Evolutionary conservation across 805 yeast species (phyloP).

Genomic region (Kuraishia ogatae): DNA sequence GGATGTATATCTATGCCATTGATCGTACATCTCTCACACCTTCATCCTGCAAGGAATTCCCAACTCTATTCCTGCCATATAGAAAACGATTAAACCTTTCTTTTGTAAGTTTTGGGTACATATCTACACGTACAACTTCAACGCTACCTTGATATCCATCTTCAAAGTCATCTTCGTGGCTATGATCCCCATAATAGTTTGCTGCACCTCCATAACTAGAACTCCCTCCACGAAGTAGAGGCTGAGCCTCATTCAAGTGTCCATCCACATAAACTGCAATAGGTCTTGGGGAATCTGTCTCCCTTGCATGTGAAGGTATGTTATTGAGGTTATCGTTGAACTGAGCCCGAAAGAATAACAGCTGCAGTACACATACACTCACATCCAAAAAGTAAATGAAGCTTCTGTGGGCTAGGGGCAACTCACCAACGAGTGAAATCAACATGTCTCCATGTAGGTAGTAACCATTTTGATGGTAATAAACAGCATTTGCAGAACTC

Average conservation of each 20-base stretch:
- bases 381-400: slow-evolving; percentile 5
- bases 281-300: not conserved
- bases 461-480: not conserved
- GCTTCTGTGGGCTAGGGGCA: slow-evolving; percentile 4
- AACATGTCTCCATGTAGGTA: slow-evolving; percentile 9
- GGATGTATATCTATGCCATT: not conserved
- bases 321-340: not conserved
- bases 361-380: slow-evolving; percentile 4
- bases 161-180: slow-evolving; percentile 2
- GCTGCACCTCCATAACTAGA: slow-evolving; percentile 4
- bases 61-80: not conserved
- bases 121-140: slow-evolving; percentile 9
- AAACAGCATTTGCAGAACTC: not conserved
- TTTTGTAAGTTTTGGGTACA: slow-evolving; percentile 8
- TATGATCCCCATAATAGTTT: slow-evolving; percentile 1
- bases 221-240: slow-evolving; percentile 8
- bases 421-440: slow-evolving; percentile 8
- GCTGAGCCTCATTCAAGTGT: not conserved
- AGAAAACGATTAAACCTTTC: not conserved
- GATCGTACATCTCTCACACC: not conserved
- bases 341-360: not conserved
- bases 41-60: not conserved
- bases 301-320: not conserved
- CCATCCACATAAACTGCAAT: not conserved
- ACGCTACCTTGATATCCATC: slow-evolving; percentile 11